phyloP scores from a whole-genome alignment of 192 early-diverging fungal genomes.

The Coemansia sp. region DNA sequence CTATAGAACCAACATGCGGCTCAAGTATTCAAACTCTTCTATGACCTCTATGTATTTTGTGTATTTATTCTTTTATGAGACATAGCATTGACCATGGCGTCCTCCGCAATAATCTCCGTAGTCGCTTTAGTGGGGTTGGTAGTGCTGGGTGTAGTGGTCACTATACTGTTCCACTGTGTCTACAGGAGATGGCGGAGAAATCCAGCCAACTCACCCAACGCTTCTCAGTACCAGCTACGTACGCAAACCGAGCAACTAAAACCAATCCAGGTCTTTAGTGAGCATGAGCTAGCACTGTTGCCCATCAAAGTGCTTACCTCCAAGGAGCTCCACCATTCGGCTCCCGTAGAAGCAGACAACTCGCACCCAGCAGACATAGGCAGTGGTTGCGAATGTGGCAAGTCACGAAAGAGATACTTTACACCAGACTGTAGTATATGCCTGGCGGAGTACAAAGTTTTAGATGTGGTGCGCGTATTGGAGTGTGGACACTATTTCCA shows the following conservation, averaged over 20 bases:
- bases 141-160: neutral
- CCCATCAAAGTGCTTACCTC: slow-evolving; percentile 8
- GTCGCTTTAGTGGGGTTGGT: slow-evolving; percentile 7
- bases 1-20: neutral
- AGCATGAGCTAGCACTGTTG: slow-evolving; percentile 10
- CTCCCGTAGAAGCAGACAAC: neutral
- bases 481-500: slow-evolving; percentile 63
- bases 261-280: slow-evolving; percentile 1
- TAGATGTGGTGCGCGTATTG: slow-evolving; percentile 10
- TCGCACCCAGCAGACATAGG: neutral
- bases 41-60: neutral
- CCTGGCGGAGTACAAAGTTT: slow-evolving; percentile 5
- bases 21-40: neutral
- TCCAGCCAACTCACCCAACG: neutral
- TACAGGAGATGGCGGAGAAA: slow-evolving; percentile 5
- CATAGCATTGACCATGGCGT: neutral
- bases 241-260: slow-evolving; percentile 6
- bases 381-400: neutral
- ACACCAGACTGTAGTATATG: slow-evolving; percentile 24
- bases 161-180: slow-evolving; percentile 4
- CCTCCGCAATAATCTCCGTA: neutral
- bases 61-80: neutral
- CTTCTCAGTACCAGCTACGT: slow-evolving; percentile 6
- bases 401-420: slow-evolving; percentile 3
- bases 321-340: slow-evolving; percentile 3